phyloP scores from a whole-genome alignment of 2,329 filamentous ascomycete genomes.

The Microdochium trichocladiopsis region DNA sequence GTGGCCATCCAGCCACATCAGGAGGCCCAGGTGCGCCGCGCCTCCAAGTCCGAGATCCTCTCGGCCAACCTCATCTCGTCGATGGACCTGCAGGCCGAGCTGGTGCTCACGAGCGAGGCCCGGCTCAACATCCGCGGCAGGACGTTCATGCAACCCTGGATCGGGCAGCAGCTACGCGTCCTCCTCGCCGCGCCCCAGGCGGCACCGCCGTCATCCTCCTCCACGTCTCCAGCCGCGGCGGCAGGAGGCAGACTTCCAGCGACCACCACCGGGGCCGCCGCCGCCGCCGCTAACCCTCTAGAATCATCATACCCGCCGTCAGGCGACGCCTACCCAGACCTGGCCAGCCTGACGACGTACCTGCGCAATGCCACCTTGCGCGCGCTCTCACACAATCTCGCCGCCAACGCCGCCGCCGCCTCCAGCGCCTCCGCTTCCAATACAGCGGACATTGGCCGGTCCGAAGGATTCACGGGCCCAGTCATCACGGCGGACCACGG shows the following conservation, averaged over 20 bases:
- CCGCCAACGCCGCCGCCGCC: slow-evolving; percentile 5
- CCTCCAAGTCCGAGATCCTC: slow-evolving; percentile 35
- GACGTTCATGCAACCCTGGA: slow-evolving; percentile 7
- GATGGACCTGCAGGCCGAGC: slow-evolving; percentile 31
- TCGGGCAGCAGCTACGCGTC: slow-evolving; percentile 11
- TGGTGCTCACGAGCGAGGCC: slow-evolving; percentile 35
- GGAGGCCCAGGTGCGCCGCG: slow-evolving; percentile 22
- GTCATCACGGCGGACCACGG: slow-evolving; percentile 5
- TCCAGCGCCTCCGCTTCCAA: not conserved
- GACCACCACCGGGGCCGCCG: slow-evolving; percentile 12
- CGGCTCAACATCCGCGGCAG: slow-evolving; percentile 11
- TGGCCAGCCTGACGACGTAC: slow-evolving; percentile 37
- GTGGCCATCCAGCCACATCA: slow-evolving; percentile 14
- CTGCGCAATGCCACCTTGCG: slow-evolving; percentile 34
- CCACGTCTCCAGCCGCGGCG: slow-evolving; percentile 1
- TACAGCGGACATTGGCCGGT: slow-evolving; percentile 9
- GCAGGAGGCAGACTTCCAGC: too few relatives aligned
- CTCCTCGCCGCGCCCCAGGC: slow-evolving; percentile 24
- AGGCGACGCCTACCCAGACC: slow-evolving; percentile 34
- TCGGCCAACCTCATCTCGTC: slow-evolving; percentile 34
- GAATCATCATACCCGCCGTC: slow-evolving; percentile 33
- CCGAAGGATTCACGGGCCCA: slow-evolving; percentile 13
- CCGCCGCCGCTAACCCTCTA: slow-evolving; percentile 26
- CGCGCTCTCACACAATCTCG: slow-evolving; percentile 27
- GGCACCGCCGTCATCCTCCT: slow-evolving; percentile 5